Evolutionary conservation across 495 filamentous ascomycete species (phyloP).

Genomic region (Talaromyces liani): DNA sequence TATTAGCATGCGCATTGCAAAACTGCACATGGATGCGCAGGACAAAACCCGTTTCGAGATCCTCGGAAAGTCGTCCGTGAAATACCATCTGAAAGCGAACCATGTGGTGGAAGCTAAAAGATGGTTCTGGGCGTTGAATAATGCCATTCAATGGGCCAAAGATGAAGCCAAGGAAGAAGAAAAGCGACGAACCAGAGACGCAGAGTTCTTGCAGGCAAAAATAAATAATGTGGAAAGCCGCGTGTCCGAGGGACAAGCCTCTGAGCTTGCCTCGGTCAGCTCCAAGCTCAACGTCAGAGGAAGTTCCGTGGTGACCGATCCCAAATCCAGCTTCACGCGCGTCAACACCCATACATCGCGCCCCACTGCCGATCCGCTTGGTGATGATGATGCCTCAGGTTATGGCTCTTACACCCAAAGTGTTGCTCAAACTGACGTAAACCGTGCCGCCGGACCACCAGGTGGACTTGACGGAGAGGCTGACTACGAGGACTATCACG

Average conservation of each 20-base stretch:
- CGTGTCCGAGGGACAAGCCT: constrained; percentile 21
- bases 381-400: constrained; percentile 50
- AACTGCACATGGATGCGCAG: constrained; percentile 87
- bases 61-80: constrained; percentile 95
- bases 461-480: constrained; percentile 44
- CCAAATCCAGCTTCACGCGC: constrained; percentile 29
- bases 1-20: constrained; percentile 97
- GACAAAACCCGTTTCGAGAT: constrained; percentile 98
- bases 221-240: constrained; percentile 48
- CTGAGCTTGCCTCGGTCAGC: constrained; percentile 18
- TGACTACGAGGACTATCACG: constrained; percentile 80
- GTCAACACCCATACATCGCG: constrained; percentile 41
- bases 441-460: constrained; percentile 38
- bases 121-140: constrained; percentile 98
- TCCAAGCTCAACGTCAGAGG: constrained; percentile 33
- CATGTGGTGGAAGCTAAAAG: constrained; percentile 88
- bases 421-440: constrained; percentile 38
- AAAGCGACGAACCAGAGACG: constrained; percentile 59
- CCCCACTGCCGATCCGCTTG: constrained; percentile 40
- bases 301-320: constrained; percentile 27
- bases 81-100: constrained; percentile 94
- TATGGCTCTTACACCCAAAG: constrained; percentile 55
- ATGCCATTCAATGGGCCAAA: constrained; percentile 96
- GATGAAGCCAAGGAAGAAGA: constrained; percentile 93
- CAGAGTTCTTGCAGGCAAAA: constrained; percentile 70